Conservation (phyloP, 2,329 filamentous ascomycete genomes). For the Annulohypoxylon truncatum region DNA sequence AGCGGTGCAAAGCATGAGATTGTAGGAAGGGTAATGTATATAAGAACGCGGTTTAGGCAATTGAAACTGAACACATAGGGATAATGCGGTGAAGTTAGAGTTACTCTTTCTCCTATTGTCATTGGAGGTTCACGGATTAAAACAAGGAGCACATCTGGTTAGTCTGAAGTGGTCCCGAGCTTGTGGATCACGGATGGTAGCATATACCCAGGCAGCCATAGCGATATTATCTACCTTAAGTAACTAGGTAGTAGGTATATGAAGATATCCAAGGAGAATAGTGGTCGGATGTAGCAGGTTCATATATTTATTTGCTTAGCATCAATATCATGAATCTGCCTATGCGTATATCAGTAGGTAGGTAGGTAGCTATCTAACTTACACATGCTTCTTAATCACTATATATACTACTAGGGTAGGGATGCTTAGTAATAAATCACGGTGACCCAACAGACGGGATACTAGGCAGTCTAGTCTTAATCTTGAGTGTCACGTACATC, state of each 20-base stretch:
- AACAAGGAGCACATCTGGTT: not conserved
- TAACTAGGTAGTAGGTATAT: not conserved
- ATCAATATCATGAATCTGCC: too few relatives aligned
- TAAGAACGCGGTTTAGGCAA: too few relatives aligned
- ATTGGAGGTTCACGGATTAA: not conserved
- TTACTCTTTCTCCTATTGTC: not conserved
- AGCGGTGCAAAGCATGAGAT: too few relatives aligned
- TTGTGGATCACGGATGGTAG: not conserved
- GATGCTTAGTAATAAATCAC: not conserved
- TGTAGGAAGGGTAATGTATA: too few relatives aligned
- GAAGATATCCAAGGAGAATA: not conserved
- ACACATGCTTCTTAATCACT: not conserved
- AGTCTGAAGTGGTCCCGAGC: not conserved
- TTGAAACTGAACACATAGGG: too few relatives aligned
- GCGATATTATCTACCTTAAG: not conserved
- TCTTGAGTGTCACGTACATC: not conserved
- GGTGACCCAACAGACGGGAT: not conserved
- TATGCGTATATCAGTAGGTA: too few relatives aligned
- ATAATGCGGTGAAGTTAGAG: too few relatives aligned
- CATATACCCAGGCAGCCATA: constrained; percentile 3
- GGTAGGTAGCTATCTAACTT: too few relatives aligned
- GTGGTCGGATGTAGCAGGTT: not conserved
- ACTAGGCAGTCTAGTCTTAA: not conserved
- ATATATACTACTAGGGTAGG: not conserved
- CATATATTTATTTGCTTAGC: too few relatives aligned